A percentile compares a stretch with the other conserved stretches of the same genome.
Evolutionary conservation across 495 filamentous ascomycete genomes (phyloP).

Genomic region (Penicillium arizonense): DNA sequence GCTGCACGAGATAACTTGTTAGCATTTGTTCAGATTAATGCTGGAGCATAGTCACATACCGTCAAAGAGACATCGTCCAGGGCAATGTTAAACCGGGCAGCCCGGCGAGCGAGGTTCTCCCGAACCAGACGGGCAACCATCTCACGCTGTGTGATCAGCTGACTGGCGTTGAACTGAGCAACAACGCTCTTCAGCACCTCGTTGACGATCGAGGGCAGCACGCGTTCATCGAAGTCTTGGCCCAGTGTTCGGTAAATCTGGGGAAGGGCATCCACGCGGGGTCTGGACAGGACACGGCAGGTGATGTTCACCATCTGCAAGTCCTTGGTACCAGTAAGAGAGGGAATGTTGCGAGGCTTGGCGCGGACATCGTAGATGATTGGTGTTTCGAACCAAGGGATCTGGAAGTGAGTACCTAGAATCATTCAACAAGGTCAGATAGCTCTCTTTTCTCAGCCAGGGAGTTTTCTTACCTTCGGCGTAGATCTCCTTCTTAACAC

Average conservation of each 20-base stretch:
- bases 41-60: constrained; percentile 50
- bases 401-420: constrained; percentile 84
- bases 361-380: constrained; percentile 97
- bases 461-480: constrained; percentile 69
- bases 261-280: constrained; percentile 81
- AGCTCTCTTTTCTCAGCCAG: constrained; percentile 6
- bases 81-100: constrained; percentile 94
- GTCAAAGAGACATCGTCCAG: constrained; percentile 97
- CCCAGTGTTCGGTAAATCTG: constrained; percentile 97
- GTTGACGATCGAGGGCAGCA: constrained; percentile 96
- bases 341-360: constrained; percentile 94
- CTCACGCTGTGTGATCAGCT: constrained; percentile 98
- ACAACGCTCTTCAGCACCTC: constrained; percentile 98
- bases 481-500: constrained; percentile 97
- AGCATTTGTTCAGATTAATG: constrained; percentile 4
- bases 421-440: constrained; percentile 13
- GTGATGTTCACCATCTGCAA: constrained; percentile 99
- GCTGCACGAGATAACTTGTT: constrained; percentile 50
- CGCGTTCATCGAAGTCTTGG: constrained; percentile 93
- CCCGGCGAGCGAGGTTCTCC: constrained; percentile 86
- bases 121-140: constrained; percentile 88
- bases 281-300: constrained; percentile 96
- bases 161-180: constrained; percentile 97
- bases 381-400: constrained; percentile 97
- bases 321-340: constrained; percentile 97